phyloP scores from a whole-genome alignment of 2,329 filamentous ascomycete genomes.

The Pseudogymnoascus sp. region DNA sequence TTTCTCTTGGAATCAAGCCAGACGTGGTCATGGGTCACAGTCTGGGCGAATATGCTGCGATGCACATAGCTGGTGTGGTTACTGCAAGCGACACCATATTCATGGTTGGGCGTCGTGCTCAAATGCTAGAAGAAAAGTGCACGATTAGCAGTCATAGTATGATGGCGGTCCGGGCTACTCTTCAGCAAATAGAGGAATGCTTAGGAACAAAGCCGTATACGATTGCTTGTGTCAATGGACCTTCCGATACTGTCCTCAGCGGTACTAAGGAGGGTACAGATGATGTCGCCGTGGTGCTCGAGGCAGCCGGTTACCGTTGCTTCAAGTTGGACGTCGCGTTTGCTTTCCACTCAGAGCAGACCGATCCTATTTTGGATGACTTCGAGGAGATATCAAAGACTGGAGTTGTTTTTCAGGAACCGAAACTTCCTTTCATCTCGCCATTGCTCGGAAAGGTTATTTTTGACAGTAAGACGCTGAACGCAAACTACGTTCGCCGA shows the following conservation, averaged over 20 bases:
- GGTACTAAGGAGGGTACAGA: slow-evolving; percentile 50
- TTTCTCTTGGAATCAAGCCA: slow-evolving; percentile 47
- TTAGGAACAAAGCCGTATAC: slow-evolving; percentile 40
- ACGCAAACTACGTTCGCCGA: slow-evolving; percentile 56
- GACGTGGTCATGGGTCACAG: slow-evolving; percentile 55
- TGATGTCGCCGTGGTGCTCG: slow-evolving; percentile 42
- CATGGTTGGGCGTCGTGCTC: slow-evolving; percentile 61
- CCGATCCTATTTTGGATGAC: slow-evolving; percentile 54
- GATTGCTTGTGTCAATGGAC: slow-evolving; percentile 68
- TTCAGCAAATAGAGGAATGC: slow-evolving; percentile 42
- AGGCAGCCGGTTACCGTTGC: slow-evolving; percentile 49
- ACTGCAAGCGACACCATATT: slow-evolving; percentile 65
- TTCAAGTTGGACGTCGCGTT: slow-evolving; percentile 58
- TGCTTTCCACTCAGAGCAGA: slow-evolving; percentile 60
- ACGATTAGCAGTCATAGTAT: slow-evolving; percentile 61
- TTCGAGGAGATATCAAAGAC: slow-evolving; percentile 48
- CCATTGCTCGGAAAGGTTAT: slow-evolving; percentile 58
- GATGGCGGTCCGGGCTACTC: slow-evolving; percentile 45
- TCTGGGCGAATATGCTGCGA: slow-evolving; percentile 66
- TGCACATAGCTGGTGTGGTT: slow-evolving; percentile 63
- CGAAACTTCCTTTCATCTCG: slow-evolving; percentile 58
- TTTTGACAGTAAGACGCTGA: slow-evolving; percentile 48
- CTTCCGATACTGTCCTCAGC: slow-evolving; percentile 65
- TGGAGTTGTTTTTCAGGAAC: slow-evolving; percentile 48
- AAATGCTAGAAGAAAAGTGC: slow-evolving; percentile 58